Conservation (phyloP, 495 filamentous ascomycete species). For the Xylaria bambusicola region DNA sequence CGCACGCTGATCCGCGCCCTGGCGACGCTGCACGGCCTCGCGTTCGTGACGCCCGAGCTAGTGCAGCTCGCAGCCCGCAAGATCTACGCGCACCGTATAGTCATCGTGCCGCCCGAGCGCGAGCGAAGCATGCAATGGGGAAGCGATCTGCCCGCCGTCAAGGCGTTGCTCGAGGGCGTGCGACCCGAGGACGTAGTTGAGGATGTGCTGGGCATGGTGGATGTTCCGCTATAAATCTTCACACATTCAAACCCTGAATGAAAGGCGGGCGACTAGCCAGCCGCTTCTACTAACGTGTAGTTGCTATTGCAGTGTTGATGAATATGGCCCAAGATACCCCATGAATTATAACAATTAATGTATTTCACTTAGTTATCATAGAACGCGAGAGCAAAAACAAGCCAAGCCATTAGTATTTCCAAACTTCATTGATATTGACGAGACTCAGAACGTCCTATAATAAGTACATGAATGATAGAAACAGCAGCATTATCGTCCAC, state of each 20-base stretch:
- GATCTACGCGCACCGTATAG: slow-evolving; percentile 83
- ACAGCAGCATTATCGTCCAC: too few species aligned
- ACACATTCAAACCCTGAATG: background rate
- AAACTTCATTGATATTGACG: too few species aligned
- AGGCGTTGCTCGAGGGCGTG: slow-evolving; percentile 64
- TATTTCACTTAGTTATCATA: too few species aligned
- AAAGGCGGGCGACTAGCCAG: background rate
- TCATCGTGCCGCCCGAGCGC: slow-evolving; percentile 62
- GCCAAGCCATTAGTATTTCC: too few species aligned
- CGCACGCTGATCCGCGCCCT: slow-evolving; percentile 65
- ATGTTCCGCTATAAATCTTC: slow-evolving; percentile 62
- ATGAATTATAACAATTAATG: background rate
- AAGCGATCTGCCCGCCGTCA: slow-evolving; percentile 71
- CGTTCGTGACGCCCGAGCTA: slow-evolving; percentile 82
- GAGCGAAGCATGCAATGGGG: slow-evolving; percentile 95
- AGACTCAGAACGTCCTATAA: too few species aligned
- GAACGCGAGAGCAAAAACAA: too few species aligned
- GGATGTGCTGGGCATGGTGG: slow-evolving; percentile 72
- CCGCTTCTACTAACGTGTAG: too few species aligned
- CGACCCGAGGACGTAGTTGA: slow-evolving; percentile 79
- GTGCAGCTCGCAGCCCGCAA: slow-evolving; percentile 83
- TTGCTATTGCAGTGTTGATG: background rate
- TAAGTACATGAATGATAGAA: too few species aligned
- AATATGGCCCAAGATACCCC: slow-evolving; percentile 22
- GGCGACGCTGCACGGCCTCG: slow-evolving; percentile 79